These are phyloP conservation scores for Fistulinella staudtii DNA, from an alignment of 1,284 basidiomycete genomes.

Conservation along the genomic window DNA sequence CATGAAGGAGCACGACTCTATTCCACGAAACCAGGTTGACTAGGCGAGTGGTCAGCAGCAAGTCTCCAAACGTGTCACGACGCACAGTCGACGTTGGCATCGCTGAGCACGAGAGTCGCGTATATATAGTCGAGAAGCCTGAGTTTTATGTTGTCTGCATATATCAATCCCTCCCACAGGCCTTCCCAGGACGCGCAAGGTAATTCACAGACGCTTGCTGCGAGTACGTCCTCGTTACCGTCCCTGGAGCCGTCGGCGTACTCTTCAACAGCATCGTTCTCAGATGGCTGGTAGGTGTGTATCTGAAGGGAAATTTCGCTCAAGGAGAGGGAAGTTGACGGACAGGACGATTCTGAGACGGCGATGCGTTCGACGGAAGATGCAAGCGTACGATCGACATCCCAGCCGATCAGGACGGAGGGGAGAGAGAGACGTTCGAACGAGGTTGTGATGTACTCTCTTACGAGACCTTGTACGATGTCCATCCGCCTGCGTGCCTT, in stretches of 20 bases:
- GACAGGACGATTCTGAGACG: constrained; percentile 67
- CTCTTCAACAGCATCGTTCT: constrained; percentile 72
- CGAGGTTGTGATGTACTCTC: constrained; percentile 55
- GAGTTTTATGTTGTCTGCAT: constrained; percentile 85
- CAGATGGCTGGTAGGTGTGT: constrained; percentile 83
- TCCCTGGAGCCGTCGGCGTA: constrained; percentile 62
- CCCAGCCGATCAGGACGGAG: constrained; percentile 70
- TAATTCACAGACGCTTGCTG: constrained; percentile 83
- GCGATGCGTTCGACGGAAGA: constrained; percentile 75
- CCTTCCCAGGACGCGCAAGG: constrained; percentile 84
- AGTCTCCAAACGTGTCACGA: constrained; percentile 11
- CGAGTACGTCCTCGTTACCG: constrained; percentile 70
- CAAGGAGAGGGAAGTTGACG: constrained; percentile 51
- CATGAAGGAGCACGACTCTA: constrained; percentile 89
- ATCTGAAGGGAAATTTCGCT: constrained; percentile 66
- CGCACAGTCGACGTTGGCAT: constrained; percentile 84
- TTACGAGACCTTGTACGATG: constrained; percentile 61
- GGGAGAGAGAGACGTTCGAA: constrained; percentile 62
- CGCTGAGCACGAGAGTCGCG: constrained; percentile 87
- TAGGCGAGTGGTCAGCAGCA: constrained; percentile 29
- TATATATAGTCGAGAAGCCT: constrained; percentile 91
- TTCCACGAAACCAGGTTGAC: constrained; percentile 96
- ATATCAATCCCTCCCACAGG: constrained; percentile 89
- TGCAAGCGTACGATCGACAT: constrained; percentile 63
- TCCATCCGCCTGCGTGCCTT: constrained; percentile 69